Evolutionary conservation across 352 stramenopile genomes (phyloP).

Genomic region (Phytophthora pinifolia): DNA sequence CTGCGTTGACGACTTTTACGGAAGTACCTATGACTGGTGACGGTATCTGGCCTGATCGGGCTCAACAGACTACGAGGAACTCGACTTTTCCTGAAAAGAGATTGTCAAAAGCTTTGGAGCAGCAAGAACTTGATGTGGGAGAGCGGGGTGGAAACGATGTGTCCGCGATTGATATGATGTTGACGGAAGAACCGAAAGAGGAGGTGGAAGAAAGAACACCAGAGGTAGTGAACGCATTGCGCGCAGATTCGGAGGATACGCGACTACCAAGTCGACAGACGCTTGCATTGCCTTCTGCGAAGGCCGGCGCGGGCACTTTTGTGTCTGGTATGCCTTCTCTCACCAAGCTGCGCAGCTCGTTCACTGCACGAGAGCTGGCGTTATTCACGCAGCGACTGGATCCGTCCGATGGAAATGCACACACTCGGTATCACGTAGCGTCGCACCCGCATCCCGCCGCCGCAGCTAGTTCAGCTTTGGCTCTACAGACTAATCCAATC

Average conservation of each 20-base stretch:
- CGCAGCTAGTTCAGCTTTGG: not conserved
- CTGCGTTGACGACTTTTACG: not conserved
- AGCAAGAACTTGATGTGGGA: not conserved
- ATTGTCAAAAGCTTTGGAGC: not conserved
- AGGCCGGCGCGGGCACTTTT: slow-evolving; percentile 10
- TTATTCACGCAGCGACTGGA: slow-evolving; percentile 25
- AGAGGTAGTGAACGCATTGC: not conserved
- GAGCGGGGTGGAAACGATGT: not conserved
- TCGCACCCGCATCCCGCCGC: slow-evolving; percentile 15
- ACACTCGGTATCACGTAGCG: slow-evolving; percentile 21
- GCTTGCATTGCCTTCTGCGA: not conserved
- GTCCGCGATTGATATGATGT: not conserved
- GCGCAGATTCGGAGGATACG: not conserved
- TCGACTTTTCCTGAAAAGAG: not conserved
- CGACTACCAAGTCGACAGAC: not conserved
- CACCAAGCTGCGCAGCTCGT: slow-evolving; percentile 20
- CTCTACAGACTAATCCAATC: not conserved
- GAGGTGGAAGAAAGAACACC: not conserved
- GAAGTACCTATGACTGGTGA: slow-evolving; percentile 1
- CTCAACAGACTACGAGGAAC: not conserved
- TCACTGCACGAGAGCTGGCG: slow-evolving; percentile 31
- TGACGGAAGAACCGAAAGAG: slow-evolving; percentile 2
- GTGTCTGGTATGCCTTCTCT: slow-evolving; percentile 27
- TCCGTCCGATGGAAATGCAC: not conserved
- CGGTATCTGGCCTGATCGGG: not conserved